Evolutionary conservation across 345 rosid genomes (phyloP), one percentile per base, ranked within the genome.

Genomic region (Trapa bicornis): DNA sequence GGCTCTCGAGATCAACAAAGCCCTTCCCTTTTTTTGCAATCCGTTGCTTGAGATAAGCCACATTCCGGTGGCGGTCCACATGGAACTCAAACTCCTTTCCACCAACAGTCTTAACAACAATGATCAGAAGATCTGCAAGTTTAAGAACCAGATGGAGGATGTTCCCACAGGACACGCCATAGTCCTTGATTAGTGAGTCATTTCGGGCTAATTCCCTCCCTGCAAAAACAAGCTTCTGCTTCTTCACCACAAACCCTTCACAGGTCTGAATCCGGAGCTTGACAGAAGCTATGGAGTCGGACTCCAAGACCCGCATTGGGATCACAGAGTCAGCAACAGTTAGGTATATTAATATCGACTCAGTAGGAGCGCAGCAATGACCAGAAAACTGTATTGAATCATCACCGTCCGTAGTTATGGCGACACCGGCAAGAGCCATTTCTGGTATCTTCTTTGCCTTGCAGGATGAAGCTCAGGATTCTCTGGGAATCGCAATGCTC

Each of bases 131-230:
- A 71, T 90, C 97, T 17, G 87, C 88, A 47, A 85, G 81, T 85
- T 85, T 90, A 16, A 90, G 84, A 42, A 94, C 84, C 79, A 94
- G 77, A 80, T 94, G 96, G 73, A 94, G 71, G 1, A 94, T 85
- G 52, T 87, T 90, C 35, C 96, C 97, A 70, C 72, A 83, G 10
- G 75, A 70, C 8, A 94, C 87, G 17, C 95, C 91, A 60, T 87
- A 94, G 61, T 94, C 97, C 75, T 79, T 90, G 1, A 89, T 84
- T 15, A 82, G 89, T 0, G 88, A 81, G 6, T 83, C 78, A 33
- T 80, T 85, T n/a, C 95, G 84, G 0, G 97, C 91, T 54, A 94
- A 80, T 73, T 90, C 96, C 68, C 96, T 76, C 53, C 97, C 99
- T 66, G 86, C 83, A 65, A 71, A 90, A 45, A 90, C 92, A 4